Conservation (phyloP, 257 asterid species). For the Asclepias syriaca region DNA sequence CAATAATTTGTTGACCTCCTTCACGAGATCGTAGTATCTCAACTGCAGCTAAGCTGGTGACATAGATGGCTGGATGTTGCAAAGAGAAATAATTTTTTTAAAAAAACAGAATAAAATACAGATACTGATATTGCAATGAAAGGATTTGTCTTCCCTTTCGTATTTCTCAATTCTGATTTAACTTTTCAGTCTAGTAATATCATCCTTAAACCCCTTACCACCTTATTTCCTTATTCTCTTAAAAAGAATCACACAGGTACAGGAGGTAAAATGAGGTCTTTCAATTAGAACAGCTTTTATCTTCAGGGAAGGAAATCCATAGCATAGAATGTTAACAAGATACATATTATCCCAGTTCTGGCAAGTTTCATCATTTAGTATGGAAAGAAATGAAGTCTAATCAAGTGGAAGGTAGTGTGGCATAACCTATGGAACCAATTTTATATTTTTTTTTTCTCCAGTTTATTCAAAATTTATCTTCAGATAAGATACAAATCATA, state of each 20-base stretch:
- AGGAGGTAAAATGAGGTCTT: background rate
- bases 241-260: background rate
- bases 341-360: background rate
- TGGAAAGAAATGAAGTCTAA: background rate
- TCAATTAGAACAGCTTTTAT: background rate
- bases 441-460: background rate
- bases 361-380: background rate
- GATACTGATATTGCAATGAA: background rate
- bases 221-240: background rate
- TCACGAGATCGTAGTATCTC: slow-evolving; percentile 94
- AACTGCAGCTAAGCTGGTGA: slow-evolving; percentile 97
- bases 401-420: background rate
- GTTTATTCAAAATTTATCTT: background rate
- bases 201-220: background rate
- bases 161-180: background rate
- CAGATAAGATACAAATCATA: background rate
- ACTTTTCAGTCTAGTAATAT: background rate
- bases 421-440: background rate
- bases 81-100: slow-evolving; percentile 9
- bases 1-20: slow-evolving; percentile 88
- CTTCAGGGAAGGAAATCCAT: background rate
- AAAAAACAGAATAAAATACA: background rate
- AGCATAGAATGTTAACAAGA: background rate
- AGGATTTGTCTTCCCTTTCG: background rate
- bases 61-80: slow-evolving; percentile 88